Percentiles rank a stretch among this genome's conserved stretches.
phyloP scores from a whole-genome alignment of 2,329 filamentous ascomycete species.

The Calonectria pseudoreteaudii region DNA sequence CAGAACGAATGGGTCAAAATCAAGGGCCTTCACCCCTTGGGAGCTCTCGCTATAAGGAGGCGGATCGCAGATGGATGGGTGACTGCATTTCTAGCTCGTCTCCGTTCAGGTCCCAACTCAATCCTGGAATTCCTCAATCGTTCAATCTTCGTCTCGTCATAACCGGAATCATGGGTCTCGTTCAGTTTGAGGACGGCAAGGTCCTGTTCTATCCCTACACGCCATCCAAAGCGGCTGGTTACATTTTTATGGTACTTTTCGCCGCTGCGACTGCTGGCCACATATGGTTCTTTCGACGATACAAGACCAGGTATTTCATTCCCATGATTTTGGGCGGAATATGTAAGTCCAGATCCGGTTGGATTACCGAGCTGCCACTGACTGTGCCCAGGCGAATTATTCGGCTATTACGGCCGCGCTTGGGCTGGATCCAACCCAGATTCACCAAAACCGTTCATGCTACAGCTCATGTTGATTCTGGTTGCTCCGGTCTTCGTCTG shows the following conservation, averaged over 20 bases:
- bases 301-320: not conserved
- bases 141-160: not conserved
- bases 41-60: not conserved
- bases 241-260: not conserved
- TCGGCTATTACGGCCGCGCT: slow-evolving; percentile 23
- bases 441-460: slow-evolving; percentile 25
- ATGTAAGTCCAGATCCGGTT: not conserved
- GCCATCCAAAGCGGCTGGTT: slow-evolving; percentile 2
- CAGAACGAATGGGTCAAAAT: not conserved
- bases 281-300: not conserved
- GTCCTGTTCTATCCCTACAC: slow-evolving; percentile 13
- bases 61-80: not conserved
- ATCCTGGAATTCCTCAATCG: not conserved
- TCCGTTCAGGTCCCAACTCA: not conserved
- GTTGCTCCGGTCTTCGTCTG: slow-evolving; percentile 25
- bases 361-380: not conserved
- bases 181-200: slow-evolving; percentile 13
- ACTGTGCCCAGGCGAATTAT: slow-evolving; percentile 16
- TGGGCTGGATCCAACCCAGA: slow-evolving; percentile 22
- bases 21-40: not conserved
- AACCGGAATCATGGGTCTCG: not conserved
- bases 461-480: slow-evolving; percentile 31
- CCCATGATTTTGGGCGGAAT: slow-evolving; percentile 11
- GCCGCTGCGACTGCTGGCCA: not conserved
- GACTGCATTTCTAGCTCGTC: not conserved